Percentiles rank a stretch among this genome's conserved stretches.
phyloP scores from a whole-genome alignment of 352 stramenopile species.

The Poterioochromonas sp. region DNA sequence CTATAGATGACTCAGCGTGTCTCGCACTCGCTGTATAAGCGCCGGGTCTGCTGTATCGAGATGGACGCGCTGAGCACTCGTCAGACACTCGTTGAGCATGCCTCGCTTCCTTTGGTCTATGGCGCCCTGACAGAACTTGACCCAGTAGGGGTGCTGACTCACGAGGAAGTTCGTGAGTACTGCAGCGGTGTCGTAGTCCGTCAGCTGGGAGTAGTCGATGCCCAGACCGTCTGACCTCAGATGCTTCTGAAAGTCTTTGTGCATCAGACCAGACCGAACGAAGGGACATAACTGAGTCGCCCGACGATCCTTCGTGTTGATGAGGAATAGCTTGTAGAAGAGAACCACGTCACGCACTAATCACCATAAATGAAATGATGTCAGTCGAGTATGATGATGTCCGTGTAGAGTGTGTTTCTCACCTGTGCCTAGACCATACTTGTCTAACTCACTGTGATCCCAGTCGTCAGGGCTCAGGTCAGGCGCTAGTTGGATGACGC shows the following conservation, averaged over 20 bases:
- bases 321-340: slow-evolving; percentile 42
- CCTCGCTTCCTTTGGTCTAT: neutral
- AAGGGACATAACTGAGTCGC: slow-evolving; percentile 35
- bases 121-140: neutral
- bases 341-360: slow-evolving; percentile 23
- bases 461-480: slow-evolving; percentile 8
- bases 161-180: neutral
- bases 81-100: neutral
- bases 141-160: slow-evolving; percentile 2
- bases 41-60: slow-evolving; percentile 22
- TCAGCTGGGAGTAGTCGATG: slow-evolving; percentile 38
- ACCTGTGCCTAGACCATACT: slow-evolving; percentile 38
- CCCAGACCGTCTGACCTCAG: slow-evolving; percentile 37
- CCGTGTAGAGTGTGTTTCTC: neutral
- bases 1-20: too few relatives aligned
- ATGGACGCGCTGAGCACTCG: neutral
- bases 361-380: neutral
- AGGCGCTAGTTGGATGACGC: slow-evolving; percentile 28
- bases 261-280: slow-evolving; percentile 32
- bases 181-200: slow-evolving; percentile 21
- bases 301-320: slow-evolving; percentile 33
- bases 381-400: neutral
- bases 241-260: slow-evolving; percentile 24
- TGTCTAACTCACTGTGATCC: slow-evolving; percentile 32
- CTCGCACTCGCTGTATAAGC: neutral